Evolutionary conservation across 306 rosid species (phyloP), one percentile per base, ranked within the genome.

Genomic region (Quercus bicolor): DNA sequence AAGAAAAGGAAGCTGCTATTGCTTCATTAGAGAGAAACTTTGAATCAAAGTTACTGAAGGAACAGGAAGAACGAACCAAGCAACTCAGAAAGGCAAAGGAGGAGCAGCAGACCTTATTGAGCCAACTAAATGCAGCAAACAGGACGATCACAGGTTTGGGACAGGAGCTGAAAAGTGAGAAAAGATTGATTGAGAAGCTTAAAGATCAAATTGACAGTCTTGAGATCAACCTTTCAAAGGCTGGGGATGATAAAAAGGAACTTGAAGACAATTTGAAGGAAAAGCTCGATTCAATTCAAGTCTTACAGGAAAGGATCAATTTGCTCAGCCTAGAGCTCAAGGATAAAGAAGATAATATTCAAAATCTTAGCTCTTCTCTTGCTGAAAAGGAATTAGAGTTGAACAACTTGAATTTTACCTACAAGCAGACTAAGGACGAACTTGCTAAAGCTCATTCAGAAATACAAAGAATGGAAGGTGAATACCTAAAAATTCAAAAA

Each of bases 1-100:
- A 84, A 84, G 87, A 93, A 76, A 95, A 93, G 82, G 97, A 95
- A 77, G 89, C 82, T 78, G 79, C 81, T 70, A 79, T 93, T 79
- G 70, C 68, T 86, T 84, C 92, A 26, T 68, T 86, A 80, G 89
- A 80, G 88, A 90, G 73, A 79, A 80, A 77, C 85, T 90, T 89
- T 71, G 97, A 93, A 69, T 83, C 82, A 19, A 86, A 87, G 91
- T 87, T 93, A 75, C 85, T 65, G 68, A 79, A 72, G 57, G 93
- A 90, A 80, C 88, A 89, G 79, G 93, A 89, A 84, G 93, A 93
- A 82, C 83, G 60, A 74, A 69, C 85, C 24, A 88, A 90, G 78
- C 90, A 86, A 79, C 88, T 93, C n/a, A 83, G 76, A 51, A 90
- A 89, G 84, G 91, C 87, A 40, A 89, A 80, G 79, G 94, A 90